A percentile compares a stretch with the other conserved stretches of the same genome.
Evolutionary conservation across 2,329 filamentous ascomycete genomes (phyloP).

Genomic region (Penicillium crustosum): DNA sequence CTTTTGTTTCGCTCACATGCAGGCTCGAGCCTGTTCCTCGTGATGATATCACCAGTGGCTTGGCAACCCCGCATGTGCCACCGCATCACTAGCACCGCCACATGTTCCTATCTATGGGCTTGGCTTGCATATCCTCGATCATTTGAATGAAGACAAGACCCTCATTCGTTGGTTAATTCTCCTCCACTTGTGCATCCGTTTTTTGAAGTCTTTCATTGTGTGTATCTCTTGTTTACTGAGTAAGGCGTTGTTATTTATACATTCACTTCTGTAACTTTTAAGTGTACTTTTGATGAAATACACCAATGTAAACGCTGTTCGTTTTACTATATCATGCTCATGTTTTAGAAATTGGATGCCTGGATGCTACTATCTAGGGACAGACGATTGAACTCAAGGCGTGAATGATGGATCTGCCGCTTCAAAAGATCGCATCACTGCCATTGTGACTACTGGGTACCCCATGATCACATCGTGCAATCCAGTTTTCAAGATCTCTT

Average conservation of each 20-base stretch:
- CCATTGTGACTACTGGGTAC: constrained; percentile 55
- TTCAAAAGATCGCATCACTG: constrained; percentile 52
- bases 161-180: neutral
- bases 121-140: neutral
- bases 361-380: fast-evolving
- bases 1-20: constrained; percentile 1
- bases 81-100: neutral
- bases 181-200: neutral
- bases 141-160: neutral
- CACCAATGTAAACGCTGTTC: too few relatives aligned
- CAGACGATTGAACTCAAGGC: neutral
- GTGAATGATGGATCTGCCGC: constrained; percentile 15
- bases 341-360: neutral
- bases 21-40: neutral
- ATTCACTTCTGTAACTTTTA: neutral
- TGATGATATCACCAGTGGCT: constrained; percentile 25
- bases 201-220: too few relatives aligned
- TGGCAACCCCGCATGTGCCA: constrained; percentile 18
- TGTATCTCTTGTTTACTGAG: neutral
- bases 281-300: too few relatives aligned
- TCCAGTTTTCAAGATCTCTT: constrained; percentile 57
- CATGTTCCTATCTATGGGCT: neutral
- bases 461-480: constrained; percentile 61
- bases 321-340: too few relatives aligned
- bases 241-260: neutral